Conservation (phyloP, 352 stramenopile genomes). For the Poterioochromonas sp. region DNA sequence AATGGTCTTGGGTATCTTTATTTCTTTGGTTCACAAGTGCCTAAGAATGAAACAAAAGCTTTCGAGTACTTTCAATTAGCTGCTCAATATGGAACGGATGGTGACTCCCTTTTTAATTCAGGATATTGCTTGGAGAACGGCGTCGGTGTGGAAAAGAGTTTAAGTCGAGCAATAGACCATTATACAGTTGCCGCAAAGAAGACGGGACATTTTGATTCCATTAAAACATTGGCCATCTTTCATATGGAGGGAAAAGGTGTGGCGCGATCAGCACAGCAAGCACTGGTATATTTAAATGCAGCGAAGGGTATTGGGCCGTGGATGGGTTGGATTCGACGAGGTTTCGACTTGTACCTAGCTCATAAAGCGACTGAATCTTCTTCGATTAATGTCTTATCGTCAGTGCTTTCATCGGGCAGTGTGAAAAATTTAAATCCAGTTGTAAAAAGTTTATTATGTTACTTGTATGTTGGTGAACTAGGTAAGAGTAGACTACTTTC, state of each 20-base stretch:
- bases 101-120: conserved; percentile 76
- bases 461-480: conserved; percentile 24
- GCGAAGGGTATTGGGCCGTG: conserved; percentile 58
- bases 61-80: conserved; percentile 67
- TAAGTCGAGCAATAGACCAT: conserved; percentile 54
- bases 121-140: conserved; percentile 63
- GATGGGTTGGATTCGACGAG: conserved; percentile 52
- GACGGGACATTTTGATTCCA: conserved; percentile 71
- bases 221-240: conserved; percentile 59
- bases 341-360: conserved; percentile 56
- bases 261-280: conserved; percentile 12
- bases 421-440: no score
- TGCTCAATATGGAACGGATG: conserved; percentile 61
- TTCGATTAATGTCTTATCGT: background rate
- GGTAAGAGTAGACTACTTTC: background rate
- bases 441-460: conserved; percentile 19
- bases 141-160: conserved; percentile 51
- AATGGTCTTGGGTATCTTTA: conserved; percentile 77
- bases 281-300: conserved; percentile 45
- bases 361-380: background rate
- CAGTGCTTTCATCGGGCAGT: no score
- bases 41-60: conserved; percentile 51
- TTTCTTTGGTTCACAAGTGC: conserved; percentile 62
- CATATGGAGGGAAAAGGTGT: conserved; percentile 25
- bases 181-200: conserved; percentile 55